A percentile compares a stretch with the other conserved stretches of the same genome.
Conservation (phyloP, 2,329 filamentous ascomycete species). For the Xylariaceae sp. region DNA sequence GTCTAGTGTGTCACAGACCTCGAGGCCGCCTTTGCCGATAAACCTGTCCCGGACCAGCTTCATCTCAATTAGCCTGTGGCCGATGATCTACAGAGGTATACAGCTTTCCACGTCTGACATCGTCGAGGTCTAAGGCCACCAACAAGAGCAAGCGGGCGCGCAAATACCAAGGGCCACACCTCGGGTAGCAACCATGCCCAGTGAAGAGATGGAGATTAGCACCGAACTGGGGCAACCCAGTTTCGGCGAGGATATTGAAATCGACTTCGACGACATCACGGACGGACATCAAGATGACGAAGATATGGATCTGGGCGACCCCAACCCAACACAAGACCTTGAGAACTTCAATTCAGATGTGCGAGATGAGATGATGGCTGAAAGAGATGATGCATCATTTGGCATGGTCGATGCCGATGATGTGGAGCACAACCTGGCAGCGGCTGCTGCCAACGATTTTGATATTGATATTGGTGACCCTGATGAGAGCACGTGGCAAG, state of each 20-base stretch:
- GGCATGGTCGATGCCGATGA: slow-evolving; percentile 27
- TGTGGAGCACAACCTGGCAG: slow-evolving; percentile 16
- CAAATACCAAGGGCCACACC: too few species aligned
- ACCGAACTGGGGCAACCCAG: slow-evolving; percentile 22
- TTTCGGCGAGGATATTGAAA: slow-evolving; percentile 26
- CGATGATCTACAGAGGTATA: too few species aligned
- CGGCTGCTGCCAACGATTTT: slow-evolving; percentile 19
- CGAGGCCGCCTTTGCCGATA: too few species aligned
- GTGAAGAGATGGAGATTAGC: slow-evolving; percentile 27
- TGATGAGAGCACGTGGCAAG: slow-evolving; percentile 20
- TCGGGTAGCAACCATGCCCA: slow-evolving; percentile 23
- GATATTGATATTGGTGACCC: slow-evolving; percentile 22
- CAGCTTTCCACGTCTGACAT: too few species aligned
- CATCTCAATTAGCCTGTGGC: too few species aligned
- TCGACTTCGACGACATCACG: slow-evolving; percentile 26
- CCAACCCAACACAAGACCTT: slow-evolving; percentile 20
- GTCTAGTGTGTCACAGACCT: too few species aligned
- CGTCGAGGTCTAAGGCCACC: too few species aligned
- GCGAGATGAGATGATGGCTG: slow-evolving; percentile 26
- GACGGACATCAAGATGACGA: slow-evolving; percentile 24
- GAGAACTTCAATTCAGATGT: slow-evolving; percentile 24
- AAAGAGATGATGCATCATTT: slow-evolving; percentile 25
- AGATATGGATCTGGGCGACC: slow-evolving; percentile 26
- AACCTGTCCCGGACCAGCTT: too few species aligned
- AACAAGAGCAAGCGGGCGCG: too few species aligned